A percentile compares a stretch with the other conserved stretches of the same genome.
Evolutionary conservation across 306 rosid genomes (phyloP).

Genomic region (Hippophae rhamnoides): DNA sequence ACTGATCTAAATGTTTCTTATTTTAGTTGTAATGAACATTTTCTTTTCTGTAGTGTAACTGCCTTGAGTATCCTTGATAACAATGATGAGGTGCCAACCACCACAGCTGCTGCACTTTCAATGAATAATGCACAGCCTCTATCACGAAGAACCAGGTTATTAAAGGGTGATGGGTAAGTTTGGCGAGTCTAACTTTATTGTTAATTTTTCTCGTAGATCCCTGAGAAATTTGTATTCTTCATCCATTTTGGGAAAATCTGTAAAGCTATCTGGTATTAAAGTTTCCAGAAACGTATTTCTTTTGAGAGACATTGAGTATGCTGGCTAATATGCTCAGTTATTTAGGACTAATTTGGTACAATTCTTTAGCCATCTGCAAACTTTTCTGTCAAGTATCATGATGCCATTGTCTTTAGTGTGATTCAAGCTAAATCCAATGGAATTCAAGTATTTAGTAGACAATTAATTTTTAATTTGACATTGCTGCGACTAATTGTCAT

Average conservation of each 20-base stretch:
- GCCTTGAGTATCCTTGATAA: slow-evolving; percentile 56
- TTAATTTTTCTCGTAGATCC: too few relatives aligned
- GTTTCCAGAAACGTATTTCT: too few relatives aligned
- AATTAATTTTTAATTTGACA: background rate
- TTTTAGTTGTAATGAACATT: slow-evolving; percentile 14
- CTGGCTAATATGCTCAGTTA: too few relatives aligned
- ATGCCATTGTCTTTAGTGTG: too few relatives aligned
- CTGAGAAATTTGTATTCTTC: too few relatives aligned
- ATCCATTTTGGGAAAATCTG: too few relatives aligned
- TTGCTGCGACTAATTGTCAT: background rate
- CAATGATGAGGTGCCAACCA: slow-evolving; percentile 80
- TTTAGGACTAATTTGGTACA: background rate
- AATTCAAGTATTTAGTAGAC: background rate
- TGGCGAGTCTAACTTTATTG: slow-evolving; percentile 14
- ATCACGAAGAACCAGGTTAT: slow-evolving; percentile 86
- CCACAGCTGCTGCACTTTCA: slow-evolving; percentile 62
- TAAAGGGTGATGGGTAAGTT: slow-evolving; percentile 92
- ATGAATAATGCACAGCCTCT: slow-evolving; percentile 62
- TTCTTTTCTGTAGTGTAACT: slow-evolving; percentile 50
- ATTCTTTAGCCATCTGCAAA: background rate
- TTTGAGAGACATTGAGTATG: too few relatives aligned
- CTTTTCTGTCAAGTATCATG: background rate
- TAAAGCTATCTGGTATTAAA: too few relatives aligned
- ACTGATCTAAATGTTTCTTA: background rate
- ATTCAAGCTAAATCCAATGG: background rate